These are phyloP conservation scores for Ascochyta koolunga DNA, from an alignment of 2,329 filamentous ascomycete genomes.

Conservation along the genomic window DNA sequence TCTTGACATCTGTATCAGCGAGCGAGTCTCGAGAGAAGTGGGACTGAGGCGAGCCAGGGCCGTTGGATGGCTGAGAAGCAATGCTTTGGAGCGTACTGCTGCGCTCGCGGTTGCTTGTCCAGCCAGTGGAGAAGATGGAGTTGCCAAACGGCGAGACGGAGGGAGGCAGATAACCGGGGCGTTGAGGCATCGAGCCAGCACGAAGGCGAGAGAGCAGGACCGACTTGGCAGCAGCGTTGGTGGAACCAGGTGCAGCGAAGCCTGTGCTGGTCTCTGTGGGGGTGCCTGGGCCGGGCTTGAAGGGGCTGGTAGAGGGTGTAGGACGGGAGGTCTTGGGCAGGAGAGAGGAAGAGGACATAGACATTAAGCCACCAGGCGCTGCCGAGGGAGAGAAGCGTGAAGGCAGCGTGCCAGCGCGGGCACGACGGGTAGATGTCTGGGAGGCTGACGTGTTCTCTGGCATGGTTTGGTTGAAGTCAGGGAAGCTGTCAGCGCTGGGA, in stretches of 20 bases:
- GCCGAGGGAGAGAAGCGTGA: conserved; percentile 86
- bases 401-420: conserved; percentile 92
- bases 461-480: conserved; percentile 79
- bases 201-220: conserved; percentile 83
- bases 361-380: conserved; percentile 64
- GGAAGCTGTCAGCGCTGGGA: conserved; percentile 88
- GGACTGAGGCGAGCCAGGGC: conserved; percentile 83
- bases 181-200: conserved; percentile 93
- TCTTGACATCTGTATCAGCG: conserved; percentile 87
- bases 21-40: conserved; percentile 84
- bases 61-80: conserved; percentile 84
- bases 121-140: conserved; percentile 85
- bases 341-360: conserved; percentile 48
- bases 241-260: conserved; percentile 54
- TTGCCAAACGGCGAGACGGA: conserved; percentile 76
- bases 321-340: conserved; percentile 81
- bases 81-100: conserved; percentile 90
- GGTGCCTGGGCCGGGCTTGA: conserved; percentile 67
- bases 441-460: conserved; percentile 64
- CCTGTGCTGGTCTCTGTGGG: conserved; percentile 40
- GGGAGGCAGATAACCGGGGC: conserved; percentile 68
- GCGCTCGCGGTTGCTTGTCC: conserved; percentile 80
- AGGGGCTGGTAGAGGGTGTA: conserved; percentile 86
- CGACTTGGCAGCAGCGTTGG: conserved; percentile 63
- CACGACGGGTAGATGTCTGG: conserved; percentile 73